phyloP scores from a whole-genome alignment of 495 filamentous ascomycete genomes.

The Aspergillus nanangensis region DNA sequence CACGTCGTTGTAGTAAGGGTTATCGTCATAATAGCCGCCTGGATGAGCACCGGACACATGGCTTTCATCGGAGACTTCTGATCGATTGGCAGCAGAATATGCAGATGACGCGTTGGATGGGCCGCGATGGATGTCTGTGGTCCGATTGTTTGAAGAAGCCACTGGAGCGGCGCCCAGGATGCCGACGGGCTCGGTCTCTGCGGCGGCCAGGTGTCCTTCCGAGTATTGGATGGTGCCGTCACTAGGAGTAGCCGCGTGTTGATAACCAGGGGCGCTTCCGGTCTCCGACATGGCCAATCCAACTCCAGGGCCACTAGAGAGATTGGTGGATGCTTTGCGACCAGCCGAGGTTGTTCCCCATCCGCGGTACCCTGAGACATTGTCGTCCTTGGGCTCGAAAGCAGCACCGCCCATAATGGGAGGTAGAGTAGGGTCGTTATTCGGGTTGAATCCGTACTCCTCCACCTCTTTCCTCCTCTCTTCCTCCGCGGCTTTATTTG shows the following conservation, averaged over 20 bases:
- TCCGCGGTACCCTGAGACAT: constrained; percentile 79
- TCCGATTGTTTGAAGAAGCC: constrained; percentile 54
- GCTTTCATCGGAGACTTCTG: constrained; percentile 78
- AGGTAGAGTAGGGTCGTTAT: constrained; percentile 81
- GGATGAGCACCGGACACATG: constrained; percentile 48
- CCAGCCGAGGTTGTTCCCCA: constrained; percentile 88
- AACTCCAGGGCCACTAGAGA: constrained; percentile 68
- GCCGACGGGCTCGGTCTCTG: constrained; percentile 68
- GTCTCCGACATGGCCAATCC: constrained; percentile 73
- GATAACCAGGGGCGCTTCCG: constrained; percentile 50
- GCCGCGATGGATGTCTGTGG: constrained; percentile 72
- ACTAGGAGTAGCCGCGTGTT: constrained; percentile 62
- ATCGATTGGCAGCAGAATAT: constrained; percentile 78
- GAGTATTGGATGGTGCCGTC: constrained; percentile 59
- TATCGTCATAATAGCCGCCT: constrained; percentile 46
- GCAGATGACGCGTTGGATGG: constrained; percentile 95
- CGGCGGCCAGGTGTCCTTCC: constrained; percentile 62
- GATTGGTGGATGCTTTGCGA: constrained; percentile 80
- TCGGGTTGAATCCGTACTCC: constrained; percentile 94
- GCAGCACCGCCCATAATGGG: constrained; percentile 50
- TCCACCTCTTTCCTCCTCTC: constrained; percentile 90
- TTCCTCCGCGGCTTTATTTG: constrained; percentile 79
- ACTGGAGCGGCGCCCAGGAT: constrained; percentile 68
- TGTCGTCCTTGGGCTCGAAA: constrained; percentile 59
- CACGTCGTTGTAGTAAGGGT: constrained; percentile 52